Percentiles rank a stretch among this genome's conserved stretches.
phyloP scores from a whole-genome alignment of 345 rosid species.

The Chamaenerion angustifolium region DNA sequence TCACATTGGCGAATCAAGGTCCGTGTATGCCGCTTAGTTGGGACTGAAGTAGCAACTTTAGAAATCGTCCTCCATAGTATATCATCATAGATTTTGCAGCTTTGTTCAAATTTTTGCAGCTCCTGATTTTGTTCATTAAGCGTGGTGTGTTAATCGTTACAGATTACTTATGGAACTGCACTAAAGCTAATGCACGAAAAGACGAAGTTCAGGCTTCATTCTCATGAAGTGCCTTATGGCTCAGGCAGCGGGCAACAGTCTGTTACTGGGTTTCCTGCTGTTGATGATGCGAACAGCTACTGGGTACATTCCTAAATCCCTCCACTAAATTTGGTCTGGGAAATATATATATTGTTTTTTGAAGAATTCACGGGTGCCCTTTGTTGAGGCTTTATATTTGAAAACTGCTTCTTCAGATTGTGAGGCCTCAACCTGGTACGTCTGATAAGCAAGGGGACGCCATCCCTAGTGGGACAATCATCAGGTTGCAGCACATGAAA shows the following conservation, averaged over 20 bases:
- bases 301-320: slow-evolving; percentile 35
- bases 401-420: slow-evolving; percentile 32
- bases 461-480: slow-evolving; percentile 50
- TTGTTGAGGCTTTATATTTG: no score
- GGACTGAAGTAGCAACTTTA: no score
- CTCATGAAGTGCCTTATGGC: slow-evolving; percentile 97
- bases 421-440: slow-evolving; percentile 46
- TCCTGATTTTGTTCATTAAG: no score
- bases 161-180: slow-evolving; percentile 84
- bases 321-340: no score
- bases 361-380: no score
- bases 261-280: slow-evolving; percentile 76
- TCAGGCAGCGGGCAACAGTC: slow-evolving; percentile 99
- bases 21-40: no score
- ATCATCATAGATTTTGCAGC: no score
- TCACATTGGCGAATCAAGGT: no score
- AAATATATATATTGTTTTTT: no score
- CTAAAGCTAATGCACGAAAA: slow-evolving; percentile 89
- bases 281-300: slow-evolving; percentile 88
- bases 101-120: no score
- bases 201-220: slow-evolving; percentile 72
- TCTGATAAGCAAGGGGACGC: slow-evolving; percentile 71
- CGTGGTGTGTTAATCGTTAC: slow-evolving; percentile 4
- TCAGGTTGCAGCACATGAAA: slow-evolving; percentile 85
- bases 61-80: no score